Evolutionary conservation across 306 rosid species (phyloP), one percentile per base, ranked within the genome.

Genomic region (Quercus mongolica): DNA sequence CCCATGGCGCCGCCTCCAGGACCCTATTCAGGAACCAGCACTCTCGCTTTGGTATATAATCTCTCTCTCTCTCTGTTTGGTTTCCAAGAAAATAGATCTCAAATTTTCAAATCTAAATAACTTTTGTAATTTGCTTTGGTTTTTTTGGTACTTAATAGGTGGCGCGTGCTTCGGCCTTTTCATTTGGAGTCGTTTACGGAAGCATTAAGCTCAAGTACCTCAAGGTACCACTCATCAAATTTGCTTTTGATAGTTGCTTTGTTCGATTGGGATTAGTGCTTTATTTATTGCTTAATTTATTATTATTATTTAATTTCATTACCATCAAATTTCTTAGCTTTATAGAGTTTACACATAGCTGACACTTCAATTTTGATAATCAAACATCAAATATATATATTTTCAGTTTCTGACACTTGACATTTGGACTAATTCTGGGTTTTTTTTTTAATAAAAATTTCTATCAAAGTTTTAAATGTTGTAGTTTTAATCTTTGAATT

Each of bases 11-110:
- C 92, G 0, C 97, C 92, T 79, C 91, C 97, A 17, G 97, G 97
- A 58, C 98, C 91, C 73, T 94, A 94, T 81, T 94, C 98, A 21
- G 98, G 98, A 14, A 87, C 90, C 75, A 94, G 98, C 88, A 92
- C 98, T 68, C 89, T 94, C 8, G 93, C 98, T 79, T 82, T 94
- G 93, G 98, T 94, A 86, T 17, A 67, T 41, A 41, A 7, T 28
- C 30, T 23, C 2, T 35, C 8, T 35, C 41, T 35, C 54, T 33
- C 10, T 14, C 21, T 0, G 6, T 69, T 69, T 76, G 17, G 55
- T 75, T 79, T 28, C 55, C 52, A 14, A 51, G 3, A 14, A 7
- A 30, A 55, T 13, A 17, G 33, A 41, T 41, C 46, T 59, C 38
- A 54, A 7, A 35, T 13, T 19, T 7, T 6, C 55, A 12, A 7